Conservation (phyloP, 75 land plant genomes). For the Picea glauca region DNA sequence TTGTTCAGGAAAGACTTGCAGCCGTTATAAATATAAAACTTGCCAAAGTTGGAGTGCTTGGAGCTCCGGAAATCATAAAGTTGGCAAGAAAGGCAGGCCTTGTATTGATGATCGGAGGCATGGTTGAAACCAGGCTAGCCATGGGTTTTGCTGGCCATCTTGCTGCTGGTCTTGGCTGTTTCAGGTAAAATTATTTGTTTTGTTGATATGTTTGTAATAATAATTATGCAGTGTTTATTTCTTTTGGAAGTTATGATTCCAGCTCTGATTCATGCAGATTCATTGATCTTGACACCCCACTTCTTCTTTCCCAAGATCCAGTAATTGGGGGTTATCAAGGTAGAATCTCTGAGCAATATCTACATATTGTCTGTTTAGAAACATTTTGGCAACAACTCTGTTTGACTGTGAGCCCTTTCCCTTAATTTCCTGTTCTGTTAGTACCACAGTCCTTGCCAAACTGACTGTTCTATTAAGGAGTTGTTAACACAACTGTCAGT, state of each 20-base stretch:
- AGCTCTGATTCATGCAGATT: constrained; percentile 31
- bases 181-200: constrained; percentile 38
- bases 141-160: constrained; percentile 93
- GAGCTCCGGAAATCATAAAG: constrained; percentile 65
- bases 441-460: neutral
- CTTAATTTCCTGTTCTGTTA: neutral
- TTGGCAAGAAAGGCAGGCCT: constrained; percentile 50
- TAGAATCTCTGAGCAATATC: constrained; percentile 10
- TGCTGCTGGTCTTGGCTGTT: constrained; percentile 83
- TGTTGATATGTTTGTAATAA: neutral
- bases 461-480: neutral
- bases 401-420: neutral
- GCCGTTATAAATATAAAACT: constrained; percentile 80
- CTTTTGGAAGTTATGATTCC: neutral
- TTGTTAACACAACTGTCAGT: neutral
- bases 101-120: constrained; percentile 80
- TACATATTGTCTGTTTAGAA: neutral
- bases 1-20: constrained; percentile 57
- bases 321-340: constrained; percentile 85
- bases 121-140: constrained; percentile 86
- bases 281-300: constrained; percentile 81
- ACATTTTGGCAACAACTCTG: neutral
- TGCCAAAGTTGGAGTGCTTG: constrained; percentile 73
- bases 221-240: neutral
- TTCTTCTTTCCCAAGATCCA: constrained; percentile 72